phyloP scores from a whole-genome alignment of 495 filamentous ascomycete genomes.

The Penicillium roqueforti region DNA sequence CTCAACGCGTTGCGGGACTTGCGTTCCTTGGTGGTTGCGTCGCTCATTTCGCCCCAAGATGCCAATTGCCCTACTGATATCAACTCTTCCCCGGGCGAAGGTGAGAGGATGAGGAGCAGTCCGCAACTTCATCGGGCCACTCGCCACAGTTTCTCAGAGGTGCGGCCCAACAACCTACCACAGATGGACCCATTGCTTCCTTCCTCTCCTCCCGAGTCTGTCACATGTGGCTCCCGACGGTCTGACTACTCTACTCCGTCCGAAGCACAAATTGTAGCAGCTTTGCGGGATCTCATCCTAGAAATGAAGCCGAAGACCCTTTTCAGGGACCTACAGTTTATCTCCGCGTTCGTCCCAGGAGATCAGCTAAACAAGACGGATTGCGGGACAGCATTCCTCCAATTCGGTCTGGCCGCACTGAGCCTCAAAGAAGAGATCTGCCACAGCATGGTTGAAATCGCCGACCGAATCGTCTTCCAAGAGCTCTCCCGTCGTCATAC shows the following conservation, averaged over 20 bases:
- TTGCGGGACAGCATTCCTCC: conserved; percentile 89
- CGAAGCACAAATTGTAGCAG: conserved; percentile 65
- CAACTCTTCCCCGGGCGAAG: neutral
- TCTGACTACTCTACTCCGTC: conserved; percentile 40
- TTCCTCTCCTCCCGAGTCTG: conserved; percentile 31
- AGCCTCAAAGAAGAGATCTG: conserved; percentile 86
- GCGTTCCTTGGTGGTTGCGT: conserved; percentile 74
- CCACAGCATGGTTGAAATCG: conserved; percentile 80
- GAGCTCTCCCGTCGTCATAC: conserved; percentile 43
- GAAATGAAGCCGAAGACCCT: conserved; percentile 82
- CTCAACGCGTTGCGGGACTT: conserved; percentile 80
- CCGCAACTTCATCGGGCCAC: conserved; percentile 17
- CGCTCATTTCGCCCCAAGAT: conserved; percentile 54
- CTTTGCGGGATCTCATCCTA: conserved; percentile 73
- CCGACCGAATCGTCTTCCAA: conserved; percentile 45
- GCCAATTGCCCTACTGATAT: conserved; percentile 13
- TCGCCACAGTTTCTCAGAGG: conserved; percentile 39
- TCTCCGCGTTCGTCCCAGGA: conserved; percentile 84
- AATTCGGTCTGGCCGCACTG: conserved; percentile 83
- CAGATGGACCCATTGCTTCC: conserved; percentile 19
- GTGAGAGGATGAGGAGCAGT: conserved; percentile 1
- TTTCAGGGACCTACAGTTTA: conserved; percentile 93
- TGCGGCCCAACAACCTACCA: conserved; percentile 8
- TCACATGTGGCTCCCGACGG: conserved; percentile 35
- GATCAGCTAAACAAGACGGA: conserved; percentile 79